Conservation (phyloP, 2,329 filamentous ascomycete species). For the Grosmannia huntii region DNA sequence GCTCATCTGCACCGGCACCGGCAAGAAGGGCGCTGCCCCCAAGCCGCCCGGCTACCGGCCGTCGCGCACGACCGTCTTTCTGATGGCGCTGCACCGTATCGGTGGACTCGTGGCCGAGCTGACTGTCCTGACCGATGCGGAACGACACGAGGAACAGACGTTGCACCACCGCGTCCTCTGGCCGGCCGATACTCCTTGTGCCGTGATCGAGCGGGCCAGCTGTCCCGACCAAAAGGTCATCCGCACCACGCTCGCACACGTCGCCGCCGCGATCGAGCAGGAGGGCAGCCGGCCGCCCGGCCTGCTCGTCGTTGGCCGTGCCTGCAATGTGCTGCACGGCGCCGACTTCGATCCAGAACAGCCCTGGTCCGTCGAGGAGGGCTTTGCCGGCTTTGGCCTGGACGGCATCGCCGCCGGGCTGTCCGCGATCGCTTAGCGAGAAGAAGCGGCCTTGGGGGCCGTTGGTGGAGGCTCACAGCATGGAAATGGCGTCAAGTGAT, state of each 20-base stretch:
- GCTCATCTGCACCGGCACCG: constrained; percentile 91
- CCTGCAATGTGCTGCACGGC: constrained; percentile 65
- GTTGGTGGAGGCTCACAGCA: neutral
- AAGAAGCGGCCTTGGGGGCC: too few species aligned
- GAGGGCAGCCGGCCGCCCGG: constrained; percentile 85
- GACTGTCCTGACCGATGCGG: constrained; percentile 29
- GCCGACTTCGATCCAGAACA: neutral
- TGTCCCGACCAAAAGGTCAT: constrained; percentile 93
- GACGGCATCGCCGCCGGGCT: constrained; percentile 1
- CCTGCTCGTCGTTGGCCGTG: constrained; percentile 69
- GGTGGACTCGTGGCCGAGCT: constrained; percentile 60
- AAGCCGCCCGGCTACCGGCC: constrained; percentile 67
- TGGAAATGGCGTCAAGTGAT: neutral
- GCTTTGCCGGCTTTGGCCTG: constrained; percentile 9
- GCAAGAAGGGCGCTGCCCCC: constrained; percentile 73
- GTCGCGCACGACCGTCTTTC: constrained; percentile 75
- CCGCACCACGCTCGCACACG: constrained; percentile 67
- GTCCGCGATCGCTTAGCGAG: neutral
- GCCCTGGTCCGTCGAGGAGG: constrained; percentile 12
- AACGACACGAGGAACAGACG: constrained; percentile 10
- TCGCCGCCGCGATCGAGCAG: constrained; percentile 71
- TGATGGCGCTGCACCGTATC: constrained; percentile 90
- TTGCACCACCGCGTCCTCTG: constrained; percentile 35
- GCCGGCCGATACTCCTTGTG: constrained; percentile 72
- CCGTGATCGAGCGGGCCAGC: constrained; percentile 84